Percentiles rank a stretch among this genome's conserved stretches.
Evolutionary conservation across 169 alveolate genomes (phyloP).

Genomic region (Cyclospora cayetanensis): DNA sequence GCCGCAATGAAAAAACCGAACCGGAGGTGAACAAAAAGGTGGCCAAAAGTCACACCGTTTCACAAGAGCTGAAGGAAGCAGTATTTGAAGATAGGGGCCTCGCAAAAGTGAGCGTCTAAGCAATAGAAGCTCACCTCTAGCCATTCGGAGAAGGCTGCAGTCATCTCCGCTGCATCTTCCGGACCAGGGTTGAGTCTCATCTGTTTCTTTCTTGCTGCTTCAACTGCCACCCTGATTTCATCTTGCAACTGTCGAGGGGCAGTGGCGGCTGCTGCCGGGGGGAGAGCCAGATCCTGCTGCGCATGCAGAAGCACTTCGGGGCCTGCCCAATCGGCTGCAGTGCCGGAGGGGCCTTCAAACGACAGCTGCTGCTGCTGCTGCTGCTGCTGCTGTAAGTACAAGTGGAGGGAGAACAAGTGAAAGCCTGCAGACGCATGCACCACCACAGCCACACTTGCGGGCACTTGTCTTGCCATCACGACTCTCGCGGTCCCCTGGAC

Average conservation of each 20-base stretch:
- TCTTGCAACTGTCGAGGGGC: not conserved
- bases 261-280: not conserved
- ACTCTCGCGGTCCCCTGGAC: too few species aligned
- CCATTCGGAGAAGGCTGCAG: not conserved
- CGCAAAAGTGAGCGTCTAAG: too few species aligned
- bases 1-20: not conserved
- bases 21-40: not conserved
- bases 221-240: not conserved
- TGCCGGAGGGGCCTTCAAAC: not conserved
- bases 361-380: not conserved
- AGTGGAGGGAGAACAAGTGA: not conserved
- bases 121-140: too few species aligned
- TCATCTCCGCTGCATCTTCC: not conserved
- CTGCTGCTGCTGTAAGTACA: not conserved
- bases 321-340: not conserved
- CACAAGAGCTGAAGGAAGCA: too few species aligned
- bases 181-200: not conserved
- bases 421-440: not conserved
- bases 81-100: not conserved
- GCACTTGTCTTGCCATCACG: too few species aligned
- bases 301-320: not conserved
- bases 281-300: not conserved
- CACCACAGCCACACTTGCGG: not conserved
- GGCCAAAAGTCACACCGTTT: not conserved
- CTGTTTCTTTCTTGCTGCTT: not conserved